Evolutionary conservation across 2,329 filamentous ascomycete species (phyloP).

Genomic region (Fusarium tricinctum): DNA sequence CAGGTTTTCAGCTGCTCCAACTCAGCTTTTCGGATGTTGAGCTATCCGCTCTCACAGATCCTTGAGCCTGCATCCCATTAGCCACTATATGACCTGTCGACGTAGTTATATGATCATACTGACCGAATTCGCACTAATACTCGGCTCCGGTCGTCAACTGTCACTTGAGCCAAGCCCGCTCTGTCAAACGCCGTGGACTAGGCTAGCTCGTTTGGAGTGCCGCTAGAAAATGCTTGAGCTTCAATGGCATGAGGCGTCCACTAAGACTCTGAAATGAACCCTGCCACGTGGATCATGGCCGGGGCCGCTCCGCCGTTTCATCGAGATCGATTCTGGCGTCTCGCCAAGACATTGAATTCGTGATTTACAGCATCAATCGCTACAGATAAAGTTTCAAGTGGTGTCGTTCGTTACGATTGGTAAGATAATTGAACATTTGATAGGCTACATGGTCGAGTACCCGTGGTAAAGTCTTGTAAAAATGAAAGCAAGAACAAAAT

Average conservation of each 20-base stretch:
- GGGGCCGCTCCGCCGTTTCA: background rate
- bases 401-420: too few species aligned
- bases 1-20: background rate
- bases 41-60: background rate
- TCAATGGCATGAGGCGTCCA: background rate
- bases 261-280: background rate
- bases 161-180: background rate
- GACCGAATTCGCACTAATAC: too few species aligned
- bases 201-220: background rate
- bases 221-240: background rate
- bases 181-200: too few species aligned
- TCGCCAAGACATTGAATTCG: too few species aligned
- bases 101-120: slow-evolving; percentile 9
- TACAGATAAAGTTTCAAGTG: too few species aligned
- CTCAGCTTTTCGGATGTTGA: slow-evolving; percentile 6
- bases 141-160: background rate
- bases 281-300: background rate
- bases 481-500: background rate
- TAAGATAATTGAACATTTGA: too few species aligned
- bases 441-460: too few species aligned
- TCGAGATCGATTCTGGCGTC: background rate
- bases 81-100: background rate
- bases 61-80: background rate
- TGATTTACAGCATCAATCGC: too few species aligned
- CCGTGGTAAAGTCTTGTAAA: background rate